Percentiles rank a stretch among this genome's conserved stretches.
Evolutionary conservation across 2,329 filamentous ascomycete genomes (phyloP).

Genomic region (Pseudogymnoascus sp.): DNA sequence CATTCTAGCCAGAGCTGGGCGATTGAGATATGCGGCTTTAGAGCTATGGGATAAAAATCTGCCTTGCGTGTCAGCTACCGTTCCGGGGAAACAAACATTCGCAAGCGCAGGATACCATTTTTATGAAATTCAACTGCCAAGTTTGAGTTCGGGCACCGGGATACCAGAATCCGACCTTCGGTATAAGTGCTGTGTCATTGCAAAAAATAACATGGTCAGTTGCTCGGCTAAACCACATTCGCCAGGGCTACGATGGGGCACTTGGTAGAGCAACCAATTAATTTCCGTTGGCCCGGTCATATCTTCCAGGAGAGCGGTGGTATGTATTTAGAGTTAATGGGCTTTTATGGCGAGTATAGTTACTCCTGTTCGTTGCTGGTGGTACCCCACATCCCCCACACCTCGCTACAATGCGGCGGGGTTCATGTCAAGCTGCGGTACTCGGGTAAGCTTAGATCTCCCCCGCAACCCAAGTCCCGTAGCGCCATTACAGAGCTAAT

Average conservation of each 20-base stretch:
- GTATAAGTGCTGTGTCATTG: background rate
- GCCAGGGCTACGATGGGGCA: background rate
- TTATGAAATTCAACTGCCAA: background rate
- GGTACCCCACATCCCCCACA: too few species aligned
- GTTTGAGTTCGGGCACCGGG: background rate
- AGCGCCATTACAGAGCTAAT: too few species aligned
- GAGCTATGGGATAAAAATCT: background rate
- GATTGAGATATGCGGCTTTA: background rate
- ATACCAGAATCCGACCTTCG: background rate
- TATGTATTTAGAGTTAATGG: background rate
- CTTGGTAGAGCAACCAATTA: background rate
- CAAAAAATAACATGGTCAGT: background rate
- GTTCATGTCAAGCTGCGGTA: too few species aligned
- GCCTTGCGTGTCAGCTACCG: background rate
- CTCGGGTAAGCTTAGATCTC: too few species aligned
- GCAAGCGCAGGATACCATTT: background rate
- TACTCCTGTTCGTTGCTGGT: background rate
- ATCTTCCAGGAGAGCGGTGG: background rate
- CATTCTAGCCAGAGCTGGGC: background rate
- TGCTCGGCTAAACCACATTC: background rate
- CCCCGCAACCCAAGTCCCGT: too few species aligned
- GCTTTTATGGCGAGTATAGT: background rate
- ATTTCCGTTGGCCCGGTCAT: background rate
- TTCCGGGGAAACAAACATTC: background rate
- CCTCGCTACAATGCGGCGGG: too few species aligned